Base-by-base conservation (phyloP, 805 yeast species). In the Candida boleticola region DNA sequence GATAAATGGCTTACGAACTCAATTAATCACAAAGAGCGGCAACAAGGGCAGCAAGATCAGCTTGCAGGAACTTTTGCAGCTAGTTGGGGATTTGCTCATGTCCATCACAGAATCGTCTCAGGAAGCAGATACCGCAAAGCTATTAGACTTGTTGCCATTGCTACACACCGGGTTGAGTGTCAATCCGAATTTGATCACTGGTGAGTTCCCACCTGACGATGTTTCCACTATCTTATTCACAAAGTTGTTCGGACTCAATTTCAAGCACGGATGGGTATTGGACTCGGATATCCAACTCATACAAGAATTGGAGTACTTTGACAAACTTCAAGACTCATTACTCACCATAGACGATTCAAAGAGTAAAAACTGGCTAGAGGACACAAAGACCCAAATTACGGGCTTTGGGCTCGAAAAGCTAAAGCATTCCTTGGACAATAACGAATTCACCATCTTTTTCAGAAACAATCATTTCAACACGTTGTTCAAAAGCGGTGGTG, bases 391-490 rank as follows among this genome's bases (percentile, higher is more conserved):
- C 0, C 97, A 92, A 55, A 64, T 90, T 53, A 88, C 98, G 0
- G 67, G 65, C 0, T 63, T 68, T 37, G 99, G 99, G 0, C 58
- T 86, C 11, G 43, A 57, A 1, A 64, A 65, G 40, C 58, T 86
- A 47, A 65, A 67, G 45, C 58, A 63, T 4, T 53, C 70, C 3
- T 57, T 87, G 21, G 55, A 61, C 1, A 71, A 74, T 13, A 81
- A 81, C 32, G 74, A 82, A 5, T 71, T 82, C 42, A 77, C 82
- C 1, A 80, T 92, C 0, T 76, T 92, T 47, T 93, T 90, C 67
- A 74, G 97, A 55, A 92, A 93, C 61, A 90, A 93, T 60, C 97
- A 89, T 60, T 92, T 87, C 62, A 77, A 77, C 48, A 88, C 97
- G 0, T 57, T 90, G 9, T 76, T 71, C 51, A 82, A 82, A 54